Base-by-base conservation (phyloP, 2,329 filamentous ascomycete genomes). In the Capronia coronata region DNA sequence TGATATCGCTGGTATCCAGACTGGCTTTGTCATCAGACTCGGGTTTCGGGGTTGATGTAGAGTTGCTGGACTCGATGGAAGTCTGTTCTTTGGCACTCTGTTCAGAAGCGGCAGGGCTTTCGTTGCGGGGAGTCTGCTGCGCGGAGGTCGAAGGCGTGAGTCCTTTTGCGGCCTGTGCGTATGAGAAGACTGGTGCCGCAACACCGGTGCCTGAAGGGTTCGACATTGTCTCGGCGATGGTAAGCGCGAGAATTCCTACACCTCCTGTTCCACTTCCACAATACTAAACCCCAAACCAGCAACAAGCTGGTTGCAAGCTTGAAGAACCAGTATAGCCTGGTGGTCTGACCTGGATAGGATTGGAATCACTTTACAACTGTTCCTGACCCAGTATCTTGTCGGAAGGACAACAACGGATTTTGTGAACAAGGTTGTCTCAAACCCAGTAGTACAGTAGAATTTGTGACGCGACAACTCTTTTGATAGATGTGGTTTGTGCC, bases 151-250 rank as follows among this genome's bases (percentile, higher is more conserved):
- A 64, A 46, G 75, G 64, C 48, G 78, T 72, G 62, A 84, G 79
- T 64, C 90, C 88, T 69, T 93, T 93, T 52, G 91, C 91, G 65
- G 91, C 91, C 77, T 95, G 89, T 63, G 91, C 91, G 70, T 97
- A 97, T 52, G 91, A 96, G 67, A 96, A 95, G 27, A 80, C 75
- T 54, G 80, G 75, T 56, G 78, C 72, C 30, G 58, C 51, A 16
- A 58, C 51, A 18, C 34, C 34, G 5, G 64, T 56, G 47, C 62
- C 63, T 48, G 65, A 60, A 49, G 64, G 62, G 40, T 70, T 63
- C 57, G 67, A 67, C 74, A 76, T 75, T 35, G 35, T 55, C 40
- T 22, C 41, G 19, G 7, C 30, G 11, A n/a, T n/a, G n/a, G n/a
- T n/a, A 27, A 37, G 34, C 18, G 34, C 18, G 48, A 49, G 19